Evolutionary conservation across 768 basidiomycete species (phyloP).

Genomic region (Solioccasus polychromus): DNA sequence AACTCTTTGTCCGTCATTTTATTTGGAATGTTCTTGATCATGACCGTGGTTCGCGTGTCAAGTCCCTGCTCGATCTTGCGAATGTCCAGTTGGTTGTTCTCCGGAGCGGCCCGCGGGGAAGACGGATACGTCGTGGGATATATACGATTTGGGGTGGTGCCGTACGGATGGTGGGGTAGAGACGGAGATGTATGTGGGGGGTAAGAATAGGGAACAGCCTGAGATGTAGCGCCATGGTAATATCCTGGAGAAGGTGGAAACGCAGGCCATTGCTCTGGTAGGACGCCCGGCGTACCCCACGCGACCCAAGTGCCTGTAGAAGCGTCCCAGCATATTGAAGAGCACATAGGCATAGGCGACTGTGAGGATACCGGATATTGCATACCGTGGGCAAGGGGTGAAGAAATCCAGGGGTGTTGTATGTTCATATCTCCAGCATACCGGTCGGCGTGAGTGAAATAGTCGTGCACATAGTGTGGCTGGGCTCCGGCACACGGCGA

Average conservation of each 20-base stretch:
- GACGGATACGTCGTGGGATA: slow-evolving; percentile 22
- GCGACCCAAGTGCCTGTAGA: slow-evolving; percentile 29
- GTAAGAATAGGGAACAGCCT: slow-evolving; percentile 26
- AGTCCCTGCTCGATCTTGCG: slow-evolving; percentile 69
- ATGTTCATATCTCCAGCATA: slow-evolving; percentile 20
- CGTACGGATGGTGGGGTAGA: slow-evolving; percentile 18
- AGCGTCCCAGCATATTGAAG: slow-evolving; percentile 30
- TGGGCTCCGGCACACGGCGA: slow-evolving; percentile 20
- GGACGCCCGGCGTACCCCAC: slow-evolving; percentile 24
- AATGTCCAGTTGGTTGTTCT: slow-evolving; percentile 63
- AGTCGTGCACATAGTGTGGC: slow-evolving; percentile 25
- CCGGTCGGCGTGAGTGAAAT: slow-evolving; percentile 26
- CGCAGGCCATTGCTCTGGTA: slow-evolving; percentile 29
- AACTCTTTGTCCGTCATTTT: slow-evolving; percentile 82
- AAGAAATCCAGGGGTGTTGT: slow-evolving; percentile 27
- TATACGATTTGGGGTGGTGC: slow-evolving; percentile 15
- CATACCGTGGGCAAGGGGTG: slow-evolving; percentile 24
- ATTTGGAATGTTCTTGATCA: slow-evolving; percentile 93
- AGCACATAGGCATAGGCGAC: slow-evolving; percentile 27
- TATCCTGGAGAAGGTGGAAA: slow-evolving; percentile 27
- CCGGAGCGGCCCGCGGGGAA: slow-evolving; percentile 30
- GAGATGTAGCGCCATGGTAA: slow-evolving; percentile 25
- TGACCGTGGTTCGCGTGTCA: slow-evolving; percentile 82
- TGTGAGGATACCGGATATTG: slow-evolving; percentile 31
- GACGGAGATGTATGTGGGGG: slow-evolving; percentile 26